phyloP scores from a whole-genome alignment of 139 green algal species.

The Chlorella sp. region DNA sequence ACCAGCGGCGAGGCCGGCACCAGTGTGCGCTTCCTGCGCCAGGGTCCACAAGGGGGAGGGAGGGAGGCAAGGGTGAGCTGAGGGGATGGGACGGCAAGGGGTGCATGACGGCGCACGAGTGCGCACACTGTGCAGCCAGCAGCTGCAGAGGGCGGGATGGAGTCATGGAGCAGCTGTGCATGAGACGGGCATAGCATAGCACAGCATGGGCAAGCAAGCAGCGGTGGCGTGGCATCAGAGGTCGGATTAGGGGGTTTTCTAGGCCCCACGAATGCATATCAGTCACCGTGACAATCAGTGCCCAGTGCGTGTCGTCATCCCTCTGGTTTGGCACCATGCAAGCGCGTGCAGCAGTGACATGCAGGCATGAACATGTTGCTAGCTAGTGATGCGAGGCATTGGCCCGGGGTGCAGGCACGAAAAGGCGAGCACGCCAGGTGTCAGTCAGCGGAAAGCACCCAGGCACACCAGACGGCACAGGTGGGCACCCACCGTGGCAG shows the following conservation, averaged over 20 bases:
- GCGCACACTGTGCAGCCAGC: not conserved
- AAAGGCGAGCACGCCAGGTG: not conserved
- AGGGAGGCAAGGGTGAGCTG: too few relatives aligned
- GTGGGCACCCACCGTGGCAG: not conserved
- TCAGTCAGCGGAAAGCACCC: not conserved
- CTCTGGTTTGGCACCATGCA: not conserved
- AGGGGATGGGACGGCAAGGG: not conserved
- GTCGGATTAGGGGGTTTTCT: slow-evolving; percentile 29
- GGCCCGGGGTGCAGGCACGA: not conserved
- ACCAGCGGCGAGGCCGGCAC: not conserved
- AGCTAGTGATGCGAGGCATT: too few relatives aligned
- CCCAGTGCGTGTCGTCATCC: slow-evolving; percentile 38
- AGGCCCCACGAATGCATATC: slow-evolving; percentile 32
- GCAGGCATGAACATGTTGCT: not conserved
- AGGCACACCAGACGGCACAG: not conserved
- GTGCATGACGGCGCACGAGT: not conserved
- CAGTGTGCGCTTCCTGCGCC: not conserved
- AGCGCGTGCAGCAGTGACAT: not conserved
- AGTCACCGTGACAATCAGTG: slow-evolving; percentile 34
- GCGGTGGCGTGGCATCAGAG: too few relatives aligned
- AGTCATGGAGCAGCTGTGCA: not conserved
- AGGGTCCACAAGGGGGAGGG: not conserved
- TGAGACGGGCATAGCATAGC: not conserved
- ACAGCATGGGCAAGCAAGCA: too few relatives aligned
- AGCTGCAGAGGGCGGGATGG: not conserved